Percentiles rank a stretch among this genome's conserved stretches.
Evolutionary conservation across 2,329 filamentous ascomycete species (phyloP).

Genomic region (Cytospora paraplurivora): DNA sequence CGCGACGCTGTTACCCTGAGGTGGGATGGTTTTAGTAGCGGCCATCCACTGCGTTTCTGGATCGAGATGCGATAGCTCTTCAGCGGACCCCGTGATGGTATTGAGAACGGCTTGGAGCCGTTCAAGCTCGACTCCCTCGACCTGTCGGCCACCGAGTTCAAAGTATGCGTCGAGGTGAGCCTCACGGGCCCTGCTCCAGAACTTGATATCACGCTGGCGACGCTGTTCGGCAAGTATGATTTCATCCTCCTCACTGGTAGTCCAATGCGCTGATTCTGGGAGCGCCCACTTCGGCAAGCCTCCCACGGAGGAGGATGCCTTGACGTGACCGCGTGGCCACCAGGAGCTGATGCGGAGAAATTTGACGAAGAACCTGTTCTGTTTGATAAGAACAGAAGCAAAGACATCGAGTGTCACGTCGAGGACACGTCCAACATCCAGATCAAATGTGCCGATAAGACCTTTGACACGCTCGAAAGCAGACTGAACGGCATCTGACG

Average conservation of each 20-base stretch:
- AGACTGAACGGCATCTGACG: conserved; percentile 74
- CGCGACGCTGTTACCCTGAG: conserved; percentile 84
- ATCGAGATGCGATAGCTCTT: conserved; percentile 51
- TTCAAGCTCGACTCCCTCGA: conserved; percentile 60
- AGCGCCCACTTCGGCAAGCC: conserved; percentile 86
- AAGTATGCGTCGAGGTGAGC: conserved; percentile 84
- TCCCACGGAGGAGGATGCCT: conserved; percentile 51
- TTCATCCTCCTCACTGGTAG: conserved; percentile 69
- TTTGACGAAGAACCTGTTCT: conserved; percentile 92
- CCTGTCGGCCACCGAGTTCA: conserved; percentile 75
- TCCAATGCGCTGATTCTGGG: conserved; percentile 67
- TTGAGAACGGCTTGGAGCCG: conserved; percentile 48
- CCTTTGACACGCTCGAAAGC: conserved; percentile 92
- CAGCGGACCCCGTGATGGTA: conserved; percentile 38
- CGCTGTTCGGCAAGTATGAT: conserved; percentile 57
- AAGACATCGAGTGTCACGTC: conserved; percentile 96
- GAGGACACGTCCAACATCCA: conserved; percentile 91
- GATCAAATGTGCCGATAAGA: conserved; percentile 92
- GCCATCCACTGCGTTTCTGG: conserved; percentile 74
- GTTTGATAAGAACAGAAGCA: conserved; percentile 88
- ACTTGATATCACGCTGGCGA: conserved; percentile 67
- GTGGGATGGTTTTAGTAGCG: conserved; percentile 78
- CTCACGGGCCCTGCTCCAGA: conserved; percentile 80
- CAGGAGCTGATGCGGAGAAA: conserved; percentile 89
- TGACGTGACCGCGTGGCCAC: conserved; percentile 76